These are phyloP conservation scores for Typha latifolia DNA, from an alignment of 176 grass and related monocot genomes.

Conservation along the genomic window DNA sequence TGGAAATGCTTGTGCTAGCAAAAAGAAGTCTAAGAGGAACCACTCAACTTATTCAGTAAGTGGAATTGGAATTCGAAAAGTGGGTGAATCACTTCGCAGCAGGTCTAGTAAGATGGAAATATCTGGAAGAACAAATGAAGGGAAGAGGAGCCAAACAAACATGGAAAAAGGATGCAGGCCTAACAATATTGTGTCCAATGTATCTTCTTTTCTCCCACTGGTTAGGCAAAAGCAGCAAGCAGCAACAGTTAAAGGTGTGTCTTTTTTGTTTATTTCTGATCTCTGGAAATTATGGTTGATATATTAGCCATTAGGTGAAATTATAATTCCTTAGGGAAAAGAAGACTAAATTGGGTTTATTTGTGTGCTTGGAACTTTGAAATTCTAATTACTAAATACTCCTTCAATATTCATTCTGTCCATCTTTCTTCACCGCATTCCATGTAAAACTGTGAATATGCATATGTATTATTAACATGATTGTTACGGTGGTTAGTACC, in stretches of 20 bases:
- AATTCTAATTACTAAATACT: no score
- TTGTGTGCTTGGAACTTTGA: no score
- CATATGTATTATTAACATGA: no score
- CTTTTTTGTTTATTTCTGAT: conserved; percentile 15
- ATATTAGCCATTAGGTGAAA: background rate
- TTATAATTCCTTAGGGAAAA: no score
- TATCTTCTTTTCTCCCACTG: conserved; percentile 83
- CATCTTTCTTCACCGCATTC: no score
- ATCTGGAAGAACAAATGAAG: conserved; percentile 24
- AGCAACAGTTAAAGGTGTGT: conserved; percentile 33
- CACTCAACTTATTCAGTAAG: conserved; percentile 30
- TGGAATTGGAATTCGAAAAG: conserved; percentile 33
- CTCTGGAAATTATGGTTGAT: conserved; percentile 2
- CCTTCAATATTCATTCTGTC: no score
- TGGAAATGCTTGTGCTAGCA: conserved; percentile 23
- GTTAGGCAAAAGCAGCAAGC: conserved; percentile 63
- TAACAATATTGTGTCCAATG: conserved; percentile 64
- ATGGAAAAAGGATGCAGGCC: conserved; percentile 43
- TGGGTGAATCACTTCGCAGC: conserved; percentile 22
- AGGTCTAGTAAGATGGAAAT: conserved; percentile 44
- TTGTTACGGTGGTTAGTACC: no score
- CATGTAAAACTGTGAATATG: no score
- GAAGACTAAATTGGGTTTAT: no score
- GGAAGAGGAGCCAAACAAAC: conserved; percentile 37
- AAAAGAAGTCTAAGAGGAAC: conserved; percentile 37